Conservation (phyloP, 345 rosid genomes). For the Populus euphratica region DNA sequence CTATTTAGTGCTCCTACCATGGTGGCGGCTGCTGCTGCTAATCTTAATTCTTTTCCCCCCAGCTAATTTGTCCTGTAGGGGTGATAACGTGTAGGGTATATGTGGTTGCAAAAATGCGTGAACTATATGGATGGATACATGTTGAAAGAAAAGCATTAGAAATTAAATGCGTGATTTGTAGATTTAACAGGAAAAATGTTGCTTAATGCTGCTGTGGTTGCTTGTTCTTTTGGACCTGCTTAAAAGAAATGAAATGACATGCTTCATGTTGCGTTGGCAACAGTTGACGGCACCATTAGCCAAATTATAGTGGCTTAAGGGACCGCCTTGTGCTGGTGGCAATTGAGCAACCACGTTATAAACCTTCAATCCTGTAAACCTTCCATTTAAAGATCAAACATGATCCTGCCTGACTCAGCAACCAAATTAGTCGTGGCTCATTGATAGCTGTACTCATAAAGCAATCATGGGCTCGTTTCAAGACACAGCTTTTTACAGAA, state of each 20-base stretch:
- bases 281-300: neutral
- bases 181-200: neutral
- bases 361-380: neutral
- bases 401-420: constrained; percentile 3
- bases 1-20: neutral
- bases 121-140: neutral
- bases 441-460: neutral
- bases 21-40: neutral
- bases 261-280: neutral
- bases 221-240: neutral
- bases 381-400: neutral
- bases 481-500: neutral
- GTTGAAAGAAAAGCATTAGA: neutral
- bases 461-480: neutral
- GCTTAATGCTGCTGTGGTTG: neutral
- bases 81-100: neutral
- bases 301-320: neutral
- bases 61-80: neutral
- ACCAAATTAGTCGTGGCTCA: neutral
- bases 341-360: neutral
- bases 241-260: constrained; percentile 1
- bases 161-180: neutral
- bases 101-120: constrained; percentile 1
- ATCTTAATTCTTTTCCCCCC: neutral
- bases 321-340: neutral